phyloP scores from a whole-genome alignment of 257 asterid species.

The Plantago major region DNA sequence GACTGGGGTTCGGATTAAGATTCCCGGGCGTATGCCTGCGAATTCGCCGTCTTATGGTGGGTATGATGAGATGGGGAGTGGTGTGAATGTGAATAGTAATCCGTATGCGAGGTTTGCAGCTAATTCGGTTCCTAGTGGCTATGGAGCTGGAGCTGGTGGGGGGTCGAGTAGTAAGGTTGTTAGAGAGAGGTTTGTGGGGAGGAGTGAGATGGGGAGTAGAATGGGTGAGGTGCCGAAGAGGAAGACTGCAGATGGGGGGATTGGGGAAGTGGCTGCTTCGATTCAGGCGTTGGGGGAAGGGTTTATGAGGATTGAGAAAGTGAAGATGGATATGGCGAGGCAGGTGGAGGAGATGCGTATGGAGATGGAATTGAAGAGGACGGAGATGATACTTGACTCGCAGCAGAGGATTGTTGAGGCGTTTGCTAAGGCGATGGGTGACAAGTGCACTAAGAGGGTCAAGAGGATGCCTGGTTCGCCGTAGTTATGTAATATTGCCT shows the following conservation, averaged over 20 bases:
- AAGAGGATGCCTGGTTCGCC: constrained; percentile 42
- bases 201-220: constrained; percentile 37
- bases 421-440: constrained; percentile 55
- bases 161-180: constrained; percentile 28
- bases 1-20: constrained; percentile 69
- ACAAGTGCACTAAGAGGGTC: constrained; percentile 45
- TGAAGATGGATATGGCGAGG: constrained; percentile 85
- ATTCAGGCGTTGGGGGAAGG: constrained; percentile 78
- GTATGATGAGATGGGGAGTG: constrained; percentile 33
- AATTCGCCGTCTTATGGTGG: constrained; percentile 32
- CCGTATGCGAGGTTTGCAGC: constrained; percentile 32
- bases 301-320: constrained; percentile 82
- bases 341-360: constrained; percentile 80
- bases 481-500: background rate
- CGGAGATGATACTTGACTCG: constrained; percentile 85
- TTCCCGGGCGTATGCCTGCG: constrained; percentile 47
- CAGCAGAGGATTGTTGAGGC: constrained; percentile 83
- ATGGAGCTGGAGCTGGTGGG: constrained; percentile 31
- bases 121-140: constrained; percentile 14
- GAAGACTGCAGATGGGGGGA: constrained; percentile 29
- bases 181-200: constrained; percentile 37
- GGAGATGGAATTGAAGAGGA: constrained; percentile 98
- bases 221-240: constrained; percentile 28
- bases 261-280: constrained; percentile 57
- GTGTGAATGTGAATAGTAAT: constrained; percentile 28